Evolutionary conservation across 2,329 filamentous ascomycete genomes (phyloP).

Genomic region (Fonsecaea multimorphosa): DNA sequence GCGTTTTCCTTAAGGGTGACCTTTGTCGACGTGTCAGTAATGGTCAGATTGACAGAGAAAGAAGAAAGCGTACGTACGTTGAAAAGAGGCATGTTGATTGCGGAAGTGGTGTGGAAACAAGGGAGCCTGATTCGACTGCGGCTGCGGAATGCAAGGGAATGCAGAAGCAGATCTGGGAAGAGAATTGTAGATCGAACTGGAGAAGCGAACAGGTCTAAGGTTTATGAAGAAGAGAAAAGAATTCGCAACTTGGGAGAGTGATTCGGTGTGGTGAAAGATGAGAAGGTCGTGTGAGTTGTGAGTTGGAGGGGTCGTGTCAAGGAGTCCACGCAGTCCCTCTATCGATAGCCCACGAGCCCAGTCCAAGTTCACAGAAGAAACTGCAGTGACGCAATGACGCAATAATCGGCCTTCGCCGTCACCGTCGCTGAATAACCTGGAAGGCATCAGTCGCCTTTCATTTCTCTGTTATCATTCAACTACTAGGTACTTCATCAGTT

Average conservation of each 20-base stretch:
- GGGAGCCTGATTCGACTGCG: conserved; percentile 7
- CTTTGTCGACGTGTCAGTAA: conserved; percentile 55
- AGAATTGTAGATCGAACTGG: not conserved
- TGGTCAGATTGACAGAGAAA: conserved; percentile 12
- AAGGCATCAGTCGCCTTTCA: not conserved
- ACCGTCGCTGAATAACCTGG: not conserved
- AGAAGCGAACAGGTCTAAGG: conserved; percentile 1
- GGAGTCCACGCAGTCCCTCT: not conserved
- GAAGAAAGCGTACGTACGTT: conserved; percentile 47
- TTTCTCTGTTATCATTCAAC: not conserved
- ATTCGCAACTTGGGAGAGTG: not conserved
- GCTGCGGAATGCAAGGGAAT: not conserved
- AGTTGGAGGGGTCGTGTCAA: not conserved
- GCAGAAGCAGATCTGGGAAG: conserved; percentile 1
- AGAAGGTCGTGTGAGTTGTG: not conserved
- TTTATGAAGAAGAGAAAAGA: not conserved
- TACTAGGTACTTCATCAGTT: not conserved
- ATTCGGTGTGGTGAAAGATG: not conserved
- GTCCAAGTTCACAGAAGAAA: not conserved
- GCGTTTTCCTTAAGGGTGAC: conserved; percentile 79
- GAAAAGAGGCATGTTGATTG: conserved; percentile 47
- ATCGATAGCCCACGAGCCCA: not conserved
- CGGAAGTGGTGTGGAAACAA: conserved; percentile 7
- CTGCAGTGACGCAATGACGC: conserved; percentile 14
- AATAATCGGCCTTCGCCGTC: conserved; percentile 7